Evolutionary conservation across 2,329 filamentous ascomycete genomes (phyloP).

Genomic region (Lecanicillium sp.): DNA sequence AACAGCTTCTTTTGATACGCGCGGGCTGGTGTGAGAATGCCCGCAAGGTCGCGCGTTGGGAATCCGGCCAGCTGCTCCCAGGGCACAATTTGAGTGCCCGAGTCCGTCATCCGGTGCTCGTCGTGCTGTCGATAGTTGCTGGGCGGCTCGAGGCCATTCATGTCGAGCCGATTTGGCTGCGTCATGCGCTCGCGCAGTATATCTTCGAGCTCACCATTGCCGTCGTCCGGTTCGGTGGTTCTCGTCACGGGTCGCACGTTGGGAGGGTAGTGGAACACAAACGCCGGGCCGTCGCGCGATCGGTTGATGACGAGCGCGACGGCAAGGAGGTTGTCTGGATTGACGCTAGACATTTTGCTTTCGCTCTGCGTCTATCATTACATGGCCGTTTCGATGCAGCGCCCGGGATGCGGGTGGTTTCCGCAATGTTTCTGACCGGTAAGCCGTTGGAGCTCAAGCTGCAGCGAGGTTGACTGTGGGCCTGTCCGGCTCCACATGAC

Average conservation of each 20-base stretch:
- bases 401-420: too few species aligned
- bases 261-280: slow-evolving; percentile 87
- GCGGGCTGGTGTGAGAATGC: slow-evolving; percentile 65
- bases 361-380: too few species aligned
- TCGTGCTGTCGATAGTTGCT: slow-evolving; percentile 44
- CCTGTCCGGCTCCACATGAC: too few species aligned
- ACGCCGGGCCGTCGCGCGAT: slow-evolving; percentile 68
- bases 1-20: slow-evolving; percentile 76
- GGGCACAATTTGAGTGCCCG: slow-evolving; percentile 49
- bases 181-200: slow-evolving; percentile 38
- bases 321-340: slow-evolving; percentile 52
- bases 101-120: slow-evolving; percentile 46
- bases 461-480: too few species aligned
- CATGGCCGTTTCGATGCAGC: too few species aligned
- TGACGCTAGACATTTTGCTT: slow-evolving; percentile 39
- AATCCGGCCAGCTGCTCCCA: slow-evolving; percentile 71
- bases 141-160: slow-evolving; percentile 27
- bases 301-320: slow-evolving; percentile 67
- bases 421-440: background rate
- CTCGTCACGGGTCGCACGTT: slow-evolving; percentile 30
- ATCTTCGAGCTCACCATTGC: slow-evolving; percentile 39
- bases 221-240: slow-evolving; percentile 23
- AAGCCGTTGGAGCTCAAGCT: too few species aligned
- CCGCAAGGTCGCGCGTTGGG: slow-evolving; percentile 68
- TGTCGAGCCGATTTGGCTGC: slow-evolving; percentile 24